A percentile compares a stretch with the other conserved stretches of the same genome.
Conservation (phyloP, 1,139 yeast genomes). For the Geotrichum fermentans region DNA sequence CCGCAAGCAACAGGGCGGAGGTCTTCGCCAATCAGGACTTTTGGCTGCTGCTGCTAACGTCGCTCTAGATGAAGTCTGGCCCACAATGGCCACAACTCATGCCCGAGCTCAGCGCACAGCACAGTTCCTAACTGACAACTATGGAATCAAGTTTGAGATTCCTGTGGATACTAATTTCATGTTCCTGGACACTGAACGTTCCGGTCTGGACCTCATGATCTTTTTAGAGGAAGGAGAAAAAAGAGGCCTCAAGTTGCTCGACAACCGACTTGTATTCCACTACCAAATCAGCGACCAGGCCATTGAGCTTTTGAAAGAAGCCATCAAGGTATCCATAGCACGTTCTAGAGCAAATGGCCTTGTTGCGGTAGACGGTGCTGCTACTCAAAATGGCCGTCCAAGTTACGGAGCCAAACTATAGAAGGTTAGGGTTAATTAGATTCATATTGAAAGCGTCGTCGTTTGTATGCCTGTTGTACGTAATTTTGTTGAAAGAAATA, state of each 20-base stretch:
- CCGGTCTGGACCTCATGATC: constrained; percentile 55
- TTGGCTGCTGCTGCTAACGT: constrained; percentile 74
- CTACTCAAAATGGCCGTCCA: constrained; percentile 3
- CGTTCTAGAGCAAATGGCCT: constrained; percentile 35
- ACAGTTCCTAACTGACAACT: constrained; percentile 46
- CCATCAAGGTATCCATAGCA: constrained; percentile 54
- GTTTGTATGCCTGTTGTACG: too few species aligned
- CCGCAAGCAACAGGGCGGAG: constrained; percentile 93
- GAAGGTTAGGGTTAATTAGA: constrained; percentile 6
- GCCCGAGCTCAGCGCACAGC: constrained; percentile 65
- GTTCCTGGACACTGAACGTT: constrained; percentile 60
- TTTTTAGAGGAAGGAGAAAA: constrained; percentile 55
- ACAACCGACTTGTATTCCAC: constrained; percentile 75
- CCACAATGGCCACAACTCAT: constrained; percentile 58
- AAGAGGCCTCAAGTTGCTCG: constrained; percentile 62
- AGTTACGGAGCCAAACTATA: constrained; percentile 12
- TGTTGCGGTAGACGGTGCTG: constrained; percentile 2
- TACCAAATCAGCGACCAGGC: constrained; percentile 68
- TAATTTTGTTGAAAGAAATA: too few species aligned
- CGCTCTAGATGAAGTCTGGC: constrained; percentile 73
- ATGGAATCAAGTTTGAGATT: constrained; percentile 54
- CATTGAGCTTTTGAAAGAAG: constrained; percentile 58
- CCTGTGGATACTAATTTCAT: constrained; percentile 89
- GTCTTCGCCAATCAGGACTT: constrained; percentile 85
- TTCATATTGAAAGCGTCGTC: too few species aligned